Evolutionary conservation across 805 yeast genomes (phyloP).

Genomic region (Nakazawaea anatomiae): DNA sequence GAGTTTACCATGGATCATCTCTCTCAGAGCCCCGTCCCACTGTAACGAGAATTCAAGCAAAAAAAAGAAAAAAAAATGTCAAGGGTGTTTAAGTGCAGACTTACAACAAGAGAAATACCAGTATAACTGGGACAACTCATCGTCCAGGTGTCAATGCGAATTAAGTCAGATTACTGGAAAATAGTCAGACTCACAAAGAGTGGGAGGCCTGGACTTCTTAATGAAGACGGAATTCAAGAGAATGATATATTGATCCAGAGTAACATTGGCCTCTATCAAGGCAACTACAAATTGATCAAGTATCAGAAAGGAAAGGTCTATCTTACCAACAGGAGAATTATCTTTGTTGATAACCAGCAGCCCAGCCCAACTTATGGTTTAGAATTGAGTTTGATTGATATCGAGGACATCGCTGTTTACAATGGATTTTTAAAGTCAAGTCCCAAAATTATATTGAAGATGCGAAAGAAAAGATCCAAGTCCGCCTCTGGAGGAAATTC

Average conservation of each 20-base stretch:
- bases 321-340: conserved; percentile 65
- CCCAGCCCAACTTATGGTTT: conserved; percentile 8
- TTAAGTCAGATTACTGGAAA: conserved; percentile 16
- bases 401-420: conserved; percentile 19
- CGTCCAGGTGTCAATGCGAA: not conserved
- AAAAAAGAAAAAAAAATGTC: not conserved
- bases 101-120: too few species aligned
- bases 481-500: conserved; percentile 14
- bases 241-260: conserved; percentile 46
- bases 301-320: conserved; percentile 76
- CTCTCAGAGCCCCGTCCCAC: too few species aligned
- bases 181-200: conserved; percentile 19
- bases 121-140: not conserved
- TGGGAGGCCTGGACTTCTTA: conserved; percentile 22
- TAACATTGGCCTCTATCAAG: conserved; percentile 74
- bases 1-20: too few species aligned
- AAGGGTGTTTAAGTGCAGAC: not conserved
- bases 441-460: conserved; percentile 53
- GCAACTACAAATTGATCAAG: conserved; percentile 52
- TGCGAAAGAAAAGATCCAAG: conserved; percentile 14
- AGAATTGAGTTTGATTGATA: conserved; percentile 14
- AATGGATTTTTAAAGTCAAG: conserved; percentile 68
- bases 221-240: conserved; percentile 26
- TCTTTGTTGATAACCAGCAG: conserved; percentile 56
- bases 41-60: not conserved